Evolutionary conservation across 495 filamentous ascomycete genomes (phyloP).

Genomic region (Chaetomium tenue): DNA sequence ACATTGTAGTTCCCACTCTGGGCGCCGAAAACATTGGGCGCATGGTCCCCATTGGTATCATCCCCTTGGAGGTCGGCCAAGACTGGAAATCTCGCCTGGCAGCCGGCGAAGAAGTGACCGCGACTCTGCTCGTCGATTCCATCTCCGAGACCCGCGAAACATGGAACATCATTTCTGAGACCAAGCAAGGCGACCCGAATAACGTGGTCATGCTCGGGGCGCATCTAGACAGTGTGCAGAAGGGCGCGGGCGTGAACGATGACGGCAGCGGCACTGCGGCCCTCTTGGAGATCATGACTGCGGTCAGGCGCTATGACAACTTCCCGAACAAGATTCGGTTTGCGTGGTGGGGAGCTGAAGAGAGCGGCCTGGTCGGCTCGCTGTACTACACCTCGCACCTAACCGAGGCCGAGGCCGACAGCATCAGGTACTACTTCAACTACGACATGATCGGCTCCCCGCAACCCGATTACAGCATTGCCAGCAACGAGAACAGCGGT

Average conservation of each 20-base stretch:
- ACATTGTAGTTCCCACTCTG: slow-evolving; percentile 51
- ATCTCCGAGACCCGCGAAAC: slow-evolving; percentile 49
- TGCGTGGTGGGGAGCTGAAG: slow-evolving; percentile 67
- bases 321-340: slow-evolving; percentile 64
- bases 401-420: slow-evolving; percentile 44
- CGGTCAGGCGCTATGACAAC: slow-evolving; percentile 58
- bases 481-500: slow-evolving; percentile 42
- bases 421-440: slow-evolving; percentile 68
- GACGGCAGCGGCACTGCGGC: slow-evolving; percentile 55
- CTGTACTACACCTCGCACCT: slow-evolving; percentile 53
- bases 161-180: slow-evolving; percentile 65
- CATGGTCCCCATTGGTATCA: slow-evolving; percentile 34
- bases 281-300: slow-evolving; percentile 59
- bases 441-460: slow-evolving; percentile 78
- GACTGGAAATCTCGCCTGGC: slow-evolving; percentile 45
- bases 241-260: slow-evolving; percentile 51
- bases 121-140: slow-evolving; percentile 38
- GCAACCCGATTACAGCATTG: slow-evolving; percentile 63
- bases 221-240: slow-evolving; percentile 67
- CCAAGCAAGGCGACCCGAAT: slow-evolving; percentile 62
- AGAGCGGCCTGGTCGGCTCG: slow-evolving; percentile 62
- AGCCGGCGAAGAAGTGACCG: slow-evolving; percentile 33
- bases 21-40: slow-evolving; percentile 32
- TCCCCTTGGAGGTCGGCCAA: slow-evolving; percentile 48
- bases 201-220: slow-evolving; percentile 64